Conservation (phyloP, 2,329 filamentous ascomycete genomes). For the Hypoxylon sp. region DNA sequence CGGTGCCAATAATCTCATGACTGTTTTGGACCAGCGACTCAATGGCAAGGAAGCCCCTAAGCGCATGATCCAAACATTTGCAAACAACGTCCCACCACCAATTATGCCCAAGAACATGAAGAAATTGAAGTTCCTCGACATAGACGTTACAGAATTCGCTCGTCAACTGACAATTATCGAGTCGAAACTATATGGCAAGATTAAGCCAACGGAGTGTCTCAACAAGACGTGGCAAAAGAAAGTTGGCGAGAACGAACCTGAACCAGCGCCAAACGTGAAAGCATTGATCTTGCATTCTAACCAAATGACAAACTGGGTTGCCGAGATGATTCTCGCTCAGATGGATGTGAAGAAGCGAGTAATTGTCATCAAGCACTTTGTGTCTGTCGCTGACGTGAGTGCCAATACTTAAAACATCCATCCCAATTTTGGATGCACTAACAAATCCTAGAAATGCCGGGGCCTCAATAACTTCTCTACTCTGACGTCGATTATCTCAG, state of each 20-base stretch:
- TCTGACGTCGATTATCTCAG: conserved; percentile 96
- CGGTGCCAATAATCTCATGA: conserved; percentile 83
- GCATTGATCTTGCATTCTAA: conserved; percentile 97
- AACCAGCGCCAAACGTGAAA: conserved; percentile 93
- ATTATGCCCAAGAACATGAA: conserved; percentile 99
- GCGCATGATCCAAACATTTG: conserved; percentile 85
- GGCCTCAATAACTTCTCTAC: conserved; percentile 95
- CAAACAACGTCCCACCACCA: conserved; percentile 80
- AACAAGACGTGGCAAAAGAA: conserved; percentile 99
- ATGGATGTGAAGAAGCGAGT: conserved; percentile 95
- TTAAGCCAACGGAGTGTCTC: conserved; percentile 93
- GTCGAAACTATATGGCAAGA: conserved; percentile 92
- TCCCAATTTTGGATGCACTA: conserved; percentile 33
- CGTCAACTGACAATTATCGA: conserved; percentile 97
- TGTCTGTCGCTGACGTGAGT: conserved; percentile 91
- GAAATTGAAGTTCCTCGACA: conserved; percentile 98
- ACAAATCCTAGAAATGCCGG: conserved; percentile 82
- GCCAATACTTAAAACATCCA: not conserved
- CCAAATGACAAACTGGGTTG: conserved; percentile 99
- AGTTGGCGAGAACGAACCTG: conserved; percentile 78
- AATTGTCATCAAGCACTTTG: conserved; percentile 98
- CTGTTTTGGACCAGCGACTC: conserved; percentile 86
- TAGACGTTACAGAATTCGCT: conserved; percentile 96
- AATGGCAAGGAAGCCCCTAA: conserved; percentile 88
- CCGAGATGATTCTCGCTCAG: conserved; percentile 97